Evolutionary conservation across 352 stramenopile genomes (phyloP), one percentile per base, ranked within the genome.

Genomic region (Phytophthora megakarya): DNA sequence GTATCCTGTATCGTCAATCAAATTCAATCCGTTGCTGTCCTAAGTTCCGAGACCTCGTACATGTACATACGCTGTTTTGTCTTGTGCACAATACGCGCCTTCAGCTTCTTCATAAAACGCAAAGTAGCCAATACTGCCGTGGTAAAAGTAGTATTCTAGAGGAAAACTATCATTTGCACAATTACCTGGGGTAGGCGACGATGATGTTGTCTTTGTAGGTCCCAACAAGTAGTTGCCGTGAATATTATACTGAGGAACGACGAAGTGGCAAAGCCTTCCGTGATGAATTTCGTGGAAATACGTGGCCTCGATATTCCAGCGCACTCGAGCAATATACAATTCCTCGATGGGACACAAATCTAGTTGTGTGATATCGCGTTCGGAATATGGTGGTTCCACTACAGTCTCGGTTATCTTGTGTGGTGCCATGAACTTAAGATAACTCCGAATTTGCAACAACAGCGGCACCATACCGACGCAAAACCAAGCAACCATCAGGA

Each of bases 361-460:
- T 21, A 62, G 30, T 23, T 38, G 23, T 11, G 16, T 6, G 16
- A 23, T 54, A 13, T 62, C 30, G 5, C 32, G 18, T 23, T 48
- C 33, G n/a, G 39, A 15, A 35, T 26, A 5, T 9, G 21, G 15
- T 22, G 25, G 23, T 22, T 37, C 45, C 16, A 58, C 28, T 28
- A 65, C 16, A 22, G 16, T 43, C n/a, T 46, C 26, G 0, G 37
- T 51, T 25, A 64, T 64, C 15, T 64, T 64, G 43, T 64, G 55
- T 10, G 55, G 56, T 18, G 46, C 45, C 56, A 65, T 51, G 21
- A 58, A 58, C 35, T 58, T 65, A 19, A 65, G 28, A 50, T 65
- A 65, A 11, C 37, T 59, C 22, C 57, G 47, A 18, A 51, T 33
- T 51, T 61, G 40, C 0, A 61, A 19, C 8, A 63, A 12, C 9